Evolutionary conservation across 345 rosid genomes (phyloP).

Genomic region (rapeseed (Brassica napus)): DNA sequence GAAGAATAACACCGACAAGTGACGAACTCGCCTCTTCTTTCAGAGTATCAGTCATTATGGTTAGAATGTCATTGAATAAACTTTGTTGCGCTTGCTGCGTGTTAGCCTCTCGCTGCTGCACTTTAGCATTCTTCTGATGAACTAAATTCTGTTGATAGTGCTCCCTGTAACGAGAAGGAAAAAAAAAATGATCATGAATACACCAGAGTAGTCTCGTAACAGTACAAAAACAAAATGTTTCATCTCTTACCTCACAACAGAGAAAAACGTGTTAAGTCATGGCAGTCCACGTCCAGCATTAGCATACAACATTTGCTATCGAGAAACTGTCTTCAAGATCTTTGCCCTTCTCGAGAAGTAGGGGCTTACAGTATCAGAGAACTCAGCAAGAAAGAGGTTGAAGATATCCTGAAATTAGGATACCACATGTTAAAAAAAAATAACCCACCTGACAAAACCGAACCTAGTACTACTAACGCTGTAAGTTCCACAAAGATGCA

Average conservation of each 20-base stretch:
- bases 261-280: constrained; percentile 68
- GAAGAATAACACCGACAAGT: constrained; percentile 59
- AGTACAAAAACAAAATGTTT: not conserved
- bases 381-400: constrained; percentile 57
- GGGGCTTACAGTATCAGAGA: constrained; percentile 63
- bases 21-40: constrained; percentile 66
- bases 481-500: too few relatives aligned
- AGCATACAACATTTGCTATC: constrained; percentile 68
- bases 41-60: constrained; percentile 62
- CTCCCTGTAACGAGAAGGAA: constrained; percentile 50
- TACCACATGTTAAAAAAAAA: too few relatives aligned
- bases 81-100: constrained; percentile 42
- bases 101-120: constrained; percentile 33
- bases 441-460: too few relatives aligned
- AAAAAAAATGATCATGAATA: not conserved
- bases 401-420: constrained; percentile 63
- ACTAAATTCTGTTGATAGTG: constrained; percentile 53
- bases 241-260: constrained; percentile 63
- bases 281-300: constrained; percentile 69
- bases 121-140: constrained; percentile 27
- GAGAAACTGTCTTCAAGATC: constrained; percentile 73
- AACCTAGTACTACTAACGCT: too few relatives aligned
- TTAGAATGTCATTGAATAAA: constrained; percentile 60
- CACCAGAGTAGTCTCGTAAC: not conserved
- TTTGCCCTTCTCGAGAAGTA: constrained; percentile 79